These are phyloP conservation scores for Pezicula neosporulosa DNA, from an alignment of 2,329 filamentous ascomycete genomes.

Conservation along the genomic window DNA sequence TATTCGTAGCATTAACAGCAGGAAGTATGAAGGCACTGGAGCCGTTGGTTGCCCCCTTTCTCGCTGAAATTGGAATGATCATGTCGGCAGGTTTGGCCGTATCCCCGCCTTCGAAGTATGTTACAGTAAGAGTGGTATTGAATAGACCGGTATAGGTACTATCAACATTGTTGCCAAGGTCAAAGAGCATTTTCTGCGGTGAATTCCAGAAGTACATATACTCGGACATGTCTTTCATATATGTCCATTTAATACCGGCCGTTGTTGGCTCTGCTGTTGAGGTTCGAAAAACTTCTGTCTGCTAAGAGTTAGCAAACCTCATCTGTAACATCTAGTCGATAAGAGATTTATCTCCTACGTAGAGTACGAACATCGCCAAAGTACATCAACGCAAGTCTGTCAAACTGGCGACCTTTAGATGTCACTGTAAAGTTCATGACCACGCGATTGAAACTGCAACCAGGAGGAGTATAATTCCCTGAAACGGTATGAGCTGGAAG, in stretches of 20 bases:
- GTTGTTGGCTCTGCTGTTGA: conserved; percentile 76
- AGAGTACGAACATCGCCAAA: conserved; percentile 50
- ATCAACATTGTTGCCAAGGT: conserved; percentile 71
- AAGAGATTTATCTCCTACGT: too few relatives aligned
- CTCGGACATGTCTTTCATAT: conserved; percentile 74
- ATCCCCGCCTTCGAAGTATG: conserved; percentile 56
- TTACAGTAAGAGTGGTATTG: conserved; percentile 71
- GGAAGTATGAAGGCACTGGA: conserved; percentile 69
- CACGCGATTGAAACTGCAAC: conserved; percentile 69
- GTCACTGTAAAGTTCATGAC: conserved; percentile 73
- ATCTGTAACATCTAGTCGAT: too few relatives aligned
- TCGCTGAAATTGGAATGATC: conserved; percentile 65
- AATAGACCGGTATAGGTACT: conserved; percentile 69
- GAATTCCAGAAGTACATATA: conserved; percentile 66
- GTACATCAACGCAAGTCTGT: conserved; percentile 73
- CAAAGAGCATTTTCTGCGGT: conserved; percentile 74
- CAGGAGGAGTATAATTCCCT: conserved; percentile 64
- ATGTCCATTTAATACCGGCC: conserved; percentile 71
- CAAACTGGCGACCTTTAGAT: conserved; percentile 70
- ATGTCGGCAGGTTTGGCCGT: conserved; percentile 52
- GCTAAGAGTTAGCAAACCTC: too few relatives aligned
- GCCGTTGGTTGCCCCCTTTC: conserved; percentile 42
- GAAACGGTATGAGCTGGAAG: conserved; percentile 1
- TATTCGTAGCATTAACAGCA: conserved; percentile 53
- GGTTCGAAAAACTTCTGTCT: conserved; percentile 74